Percentiles rank a stretch among this genome's conserved stretches.
phyloP scores from a whole-genome alignment of 768 basidiomycete species.

The Suillus americanus region DNA sequence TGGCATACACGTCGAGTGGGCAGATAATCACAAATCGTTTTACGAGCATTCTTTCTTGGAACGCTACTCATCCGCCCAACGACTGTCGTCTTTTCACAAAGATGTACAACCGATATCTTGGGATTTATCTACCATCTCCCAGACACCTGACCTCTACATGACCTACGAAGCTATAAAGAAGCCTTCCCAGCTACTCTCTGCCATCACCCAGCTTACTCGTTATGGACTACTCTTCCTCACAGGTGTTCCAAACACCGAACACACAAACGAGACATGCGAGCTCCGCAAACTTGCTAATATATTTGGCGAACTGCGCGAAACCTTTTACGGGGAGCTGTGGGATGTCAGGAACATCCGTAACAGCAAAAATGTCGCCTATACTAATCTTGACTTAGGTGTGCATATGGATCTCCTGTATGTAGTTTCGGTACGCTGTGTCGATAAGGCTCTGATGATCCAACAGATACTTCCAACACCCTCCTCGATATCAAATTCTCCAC shows the following conservation, averaged over 20 bases:
- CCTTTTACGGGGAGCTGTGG: slow-evolving; percentile 91
- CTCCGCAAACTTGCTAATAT: slow-evolving; percentile 58
- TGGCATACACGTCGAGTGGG: slow-evolving; percentile 56
- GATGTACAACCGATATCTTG: slow-evolving; percentile 44
- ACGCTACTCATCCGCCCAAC: slow-evolving; percentile 40
- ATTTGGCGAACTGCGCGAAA: slow-evolving; percentile 78
- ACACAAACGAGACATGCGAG: slow-evolving; percentile 62
- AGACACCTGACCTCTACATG: slow-evolving; percentile 47
- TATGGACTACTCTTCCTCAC: slow-evolving; percentile 76
- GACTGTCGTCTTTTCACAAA: slow-evolving; percentile 44
- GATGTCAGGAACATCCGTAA: slow-evolving; percentile 76
- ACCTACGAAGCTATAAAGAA: slow-evolving; percentile 51
- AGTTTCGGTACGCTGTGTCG: neutral
- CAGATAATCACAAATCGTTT: slow-evolving; percentile 58
- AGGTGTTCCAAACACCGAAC: slow-evolving; percentile 65
- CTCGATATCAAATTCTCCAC: slow-evolving; percentile 90
- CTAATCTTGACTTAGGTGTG: slow-evolving; percentile 80
- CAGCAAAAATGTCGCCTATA: slow-evolving; percentile 93
- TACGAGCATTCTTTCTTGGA: slow-evolving; percentile 50
- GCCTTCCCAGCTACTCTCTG: slow-evolving; percentile 47
- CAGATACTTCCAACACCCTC: slow-evolving; percentile 91
- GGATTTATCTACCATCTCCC: slow-evolving; percentile 40
- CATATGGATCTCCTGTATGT: slow-evolving; percentile 92
- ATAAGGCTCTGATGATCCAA: slow-evolving; percentile 9
- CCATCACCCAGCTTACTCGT: slow-evolving; percentile 66